Base-by-base conservation (phyloP, 1,284 basidiomycete genomes). In the Leccinum griseonigrum region DNA sequence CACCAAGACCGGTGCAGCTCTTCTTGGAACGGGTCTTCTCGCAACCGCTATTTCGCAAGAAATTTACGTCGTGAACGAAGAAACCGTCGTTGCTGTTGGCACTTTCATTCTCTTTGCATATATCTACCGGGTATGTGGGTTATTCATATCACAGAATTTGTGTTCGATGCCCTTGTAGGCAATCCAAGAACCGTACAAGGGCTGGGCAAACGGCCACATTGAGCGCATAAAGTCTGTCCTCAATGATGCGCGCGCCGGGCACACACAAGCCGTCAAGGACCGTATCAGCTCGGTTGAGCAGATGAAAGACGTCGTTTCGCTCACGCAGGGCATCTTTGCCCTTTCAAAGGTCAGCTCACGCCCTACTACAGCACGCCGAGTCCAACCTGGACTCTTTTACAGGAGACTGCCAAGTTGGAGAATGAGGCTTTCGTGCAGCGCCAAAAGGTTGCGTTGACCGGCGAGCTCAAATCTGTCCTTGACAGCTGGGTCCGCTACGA, bases 401-500 rank as follows among this genome's bases (percentile, higher is more conserved):
- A 94, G 92, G 95, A 98, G 77, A 98, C 95, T 65, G 96, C 96
- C 62, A 79, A 89, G 71, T 83, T 97, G 70, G 97, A 99, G 81
- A 84, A 91, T 69, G 89, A 94, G 72, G 90, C 92, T 63, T 99
- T 98, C 72, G 87, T 92, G 64, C 91, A 96, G 75, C 85, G 87
- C 72, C 97, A 99, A 83, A 92, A 94, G 79, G 89, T 91, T 67
- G 87, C 85, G 56, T 81, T 98, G 70, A 90, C 95, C 43, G 68
- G 90, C 57, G 97, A 99, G 81, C 83, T 98, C 76, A 99, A 98
- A 83, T 71, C 88, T 43, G 96, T 99, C 43, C 87, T 99, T 63
- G 97, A 99, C 84, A 93, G 91, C 75, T 98, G 97, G 96, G 96
- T 97, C 64, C 92, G 97, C 74, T 96, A 88, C 79, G 97, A 99